Percentiles rank a stretch among this genome's conserved stretches.
Evolutionary conservation across 2,329 filamentous ascomycete species (phyloP).

Genomic region (Phyllosticta capitalensis): DNA sequence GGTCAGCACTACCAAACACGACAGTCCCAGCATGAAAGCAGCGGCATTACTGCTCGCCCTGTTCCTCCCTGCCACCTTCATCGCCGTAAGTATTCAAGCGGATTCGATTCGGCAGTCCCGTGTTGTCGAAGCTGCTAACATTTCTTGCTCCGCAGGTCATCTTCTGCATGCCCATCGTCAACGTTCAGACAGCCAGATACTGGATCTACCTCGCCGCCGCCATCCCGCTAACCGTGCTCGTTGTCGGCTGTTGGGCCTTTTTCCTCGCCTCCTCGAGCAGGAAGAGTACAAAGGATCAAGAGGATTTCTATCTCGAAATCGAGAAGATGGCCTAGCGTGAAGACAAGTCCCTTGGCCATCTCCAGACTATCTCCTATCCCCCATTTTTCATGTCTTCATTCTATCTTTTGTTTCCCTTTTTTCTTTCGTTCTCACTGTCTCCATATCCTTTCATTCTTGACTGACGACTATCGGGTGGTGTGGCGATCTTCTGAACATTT

Average conservation of each 20-base stretch:
- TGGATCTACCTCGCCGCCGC: neutral
- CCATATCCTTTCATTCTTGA: neutral
- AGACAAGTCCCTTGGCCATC: neutral
- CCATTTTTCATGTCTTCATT: neutral
- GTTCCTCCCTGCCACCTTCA: neutral
- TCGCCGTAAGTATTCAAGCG: neutral
- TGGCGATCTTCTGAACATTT: neutral
- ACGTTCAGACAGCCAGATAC: neutral
- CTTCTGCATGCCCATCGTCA: neutral
- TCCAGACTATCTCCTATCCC: neutral
- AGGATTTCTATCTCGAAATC: neutral
- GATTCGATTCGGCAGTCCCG: neutral
- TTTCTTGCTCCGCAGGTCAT: neutral
- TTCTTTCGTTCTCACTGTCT: neutral
- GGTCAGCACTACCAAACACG: neutral
- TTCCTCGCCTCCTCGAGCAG: neutral
- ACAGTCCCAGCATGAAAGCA: neutral
- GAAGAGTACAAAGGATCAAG: neutral
- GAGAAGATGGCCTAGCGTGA: neutral
- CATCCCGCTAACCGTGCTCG: neutral
- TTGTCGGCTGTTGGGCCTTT: neutral
- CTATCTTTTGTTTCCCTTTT: too few relatives aligned
- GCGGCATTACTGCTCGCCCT: neutral
- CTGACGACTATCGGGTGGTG: neutral
- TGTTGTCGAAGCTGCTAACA: neutral